A percentile compares a stretch with the other conserved stretches of the same genome.
These are phyloP conservation scores for Penicillium subrubescens DNA, from an alignment of 495 filamentous ascomycete species.

Conservation along the genomic window DNA sequence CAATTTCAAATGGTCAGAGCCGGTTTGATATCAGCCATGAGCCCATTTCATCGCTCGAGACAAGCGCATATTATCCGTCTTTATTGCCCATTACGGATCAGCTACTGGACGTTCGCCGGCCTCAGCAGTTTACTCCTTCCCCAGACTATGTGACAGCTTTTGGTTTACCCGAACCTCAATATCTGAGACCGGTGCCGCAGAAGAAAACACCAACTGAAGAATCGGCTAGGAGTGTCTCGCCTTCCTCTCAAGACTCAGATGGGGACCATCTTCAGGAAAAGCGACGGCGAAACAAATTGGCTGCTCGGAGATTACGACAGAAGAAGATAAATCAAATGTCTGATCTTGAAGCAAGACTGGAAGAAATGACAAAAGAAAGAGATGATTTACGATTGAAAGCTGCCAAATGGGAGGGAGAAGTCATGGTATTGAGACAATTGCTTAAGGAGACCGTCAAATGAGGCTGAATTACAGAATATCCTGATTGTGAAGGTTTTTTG, in stretches of 20 bases:
- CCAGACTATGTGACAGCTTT: neutral
- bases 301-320: constrained; percentile 12
- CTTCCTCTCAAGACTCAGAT: constrained; percentile 18
- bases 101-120: neutral
- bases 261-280: constrained; percentile 5
- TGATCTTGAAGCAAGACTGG: constrained; percentile 11
- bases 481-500: neutral
- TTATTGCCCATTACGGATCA: neutral
- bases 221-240: constrained; percentile 1
- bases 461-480: neutral
- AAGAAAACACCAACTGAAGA: neutral
- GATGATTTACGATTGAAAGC: constrained; percentile 10
- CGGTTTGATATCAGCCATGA: neutral
- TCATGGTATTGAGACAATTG: constrained; percentile 12
- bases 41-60: neutral
- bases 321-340: constrained; percentile 11
- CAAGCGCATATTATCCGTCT: neutral
- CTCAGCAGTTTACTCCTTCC: neutral
- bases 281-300: constrained; percentile 11
- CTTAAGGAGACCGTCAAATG: constrained; percentile 1
- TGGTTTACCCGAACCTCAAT: neutral
- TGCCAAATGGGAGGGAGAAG: constrained; percentile 14
- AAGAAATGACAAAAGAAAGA: constrained; percentile 11
- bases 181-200: no score
- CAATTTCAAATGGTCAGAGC: neutral